A percentile compares a stretch with the other conserved stretches of the same genome.
These are phyloP conservation scores for Colletotrichum liaoningense DNA, from an alignment of 2,329 filamentous ascomycete species.

Conservation along the genomic window DNA sequence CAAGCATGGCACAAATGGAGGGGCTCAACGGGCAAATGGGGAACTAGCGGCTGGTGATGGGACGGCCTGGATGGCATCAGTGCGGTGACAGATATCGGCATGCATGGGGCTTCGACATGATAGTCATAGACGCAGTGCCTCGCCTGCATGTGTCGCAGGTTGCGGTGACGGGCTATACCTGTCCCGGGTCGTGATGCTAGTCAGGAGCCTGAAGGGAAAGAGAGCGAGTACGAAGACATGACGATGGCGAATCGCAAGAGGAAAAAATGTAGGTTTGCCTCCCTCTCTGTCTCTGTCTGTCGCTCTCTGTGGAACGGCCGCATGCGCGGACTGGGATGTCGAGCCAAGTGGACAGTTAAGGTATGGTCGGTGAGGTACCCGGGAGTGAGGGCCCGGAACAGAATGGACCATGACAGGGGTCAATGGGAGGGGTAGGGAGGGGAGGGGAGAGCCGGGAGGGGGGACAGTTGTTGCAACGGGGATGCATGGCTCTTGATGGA, in stretches of 20 bases:
- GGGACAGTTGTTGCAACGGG: slow-evolving; percentile 13
- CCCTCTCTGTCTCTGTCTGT: neutral
- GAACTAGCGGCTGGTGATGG: slow-evolving; percentile 26
- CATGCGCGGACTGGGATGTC: slow-evolving; percentile 22
- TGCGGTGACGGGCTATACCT: slow-evolving; percentile 20
- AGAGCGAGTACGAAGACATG: neutral
- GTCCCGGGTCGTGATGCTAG: neutral
- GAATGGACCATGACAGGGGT: slow-evolving; percentile 19
- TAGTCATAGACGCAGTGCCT: slow-evolving; percentile 4
- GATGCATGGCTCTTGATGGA: slow-evolving; percentile 19
- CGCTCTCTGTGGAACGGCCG: slow-evolving; percentile 8
- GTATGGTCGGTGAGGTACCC: slow-evolving; percentile 27
- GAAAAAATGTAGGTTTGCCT: neutral
- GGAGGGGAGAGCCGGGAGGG: neutral
- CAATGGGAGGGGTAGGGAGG: neutral
- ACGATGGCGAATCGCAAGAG: slow-evolving; percentile 13
- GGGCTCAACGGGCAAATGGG: neutral
- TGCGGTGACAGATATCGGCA: slow-evolving; percentile 27
- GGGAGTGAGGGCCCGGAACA: slow-evolving; percentile 23
- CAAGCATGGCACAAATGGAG: slow-evolving; percentile 18
- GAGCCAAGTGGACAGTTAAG: slow-evolving; percentile 17
- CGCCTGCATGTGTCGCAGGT: slow-evolving; percentile 9
- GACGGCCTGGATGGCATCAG: slow-evolving; percentile 31
- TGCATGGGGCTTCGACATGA: slow-evolving; percentile 23
- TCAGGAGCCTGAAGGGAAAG: neutral